These are phyloP conservation scores for Eucalyptus regnans DNA, from an alignment of 345 rosid genomes.

Conservation along the genomic window DNA sequence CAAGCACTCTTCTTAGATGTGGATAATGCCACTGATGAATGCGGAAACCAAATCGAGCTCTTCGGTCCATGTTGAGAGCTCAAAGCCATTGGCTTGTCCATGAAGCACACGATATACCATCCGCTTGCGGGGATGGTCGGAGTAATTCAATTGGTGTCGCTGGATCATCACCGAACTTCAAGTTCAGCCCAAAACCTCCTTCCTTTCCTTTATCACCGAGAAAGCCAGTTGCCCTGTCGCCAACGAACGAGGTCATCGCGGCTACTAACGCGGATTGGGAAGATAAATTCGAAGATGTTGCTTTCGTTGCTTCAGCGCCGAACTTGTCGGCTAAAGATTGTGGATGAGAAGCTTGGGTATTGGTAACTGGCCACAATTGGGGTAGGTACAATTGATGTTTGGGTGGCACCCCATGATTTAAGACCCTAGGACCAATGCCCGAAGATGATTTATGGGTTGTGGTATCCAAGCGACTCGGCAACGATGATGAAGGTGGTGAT, in stretches of 20 bases:
- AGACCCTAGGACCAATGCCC: not conserved
- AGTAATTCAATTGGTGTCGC: not conserved
- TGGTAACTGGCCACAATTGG: not conserved
- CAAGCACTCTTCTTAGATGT: not conserved
- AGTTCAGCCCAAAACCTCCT: not conserved
- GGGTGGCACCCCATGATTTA: not conserved
- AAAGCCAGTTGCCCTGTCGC: not conserved
- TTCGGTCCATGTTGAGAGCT: not conserved
- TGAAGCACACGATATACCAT: not conserved
- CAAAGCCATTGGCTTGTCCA: not conserved
- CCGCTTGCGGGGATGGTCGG: not conserved
- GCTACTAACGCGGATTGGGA: slow-evolving; percentile 23
- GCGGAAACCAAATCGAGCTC: not conserved
- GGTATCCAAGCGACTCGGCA: not conserved
- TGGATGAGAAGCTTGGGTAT: not conserved
- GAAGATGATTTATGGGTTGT: not conserved
- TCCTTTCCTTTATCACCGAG: not conserved
- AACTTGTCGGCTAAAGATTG: slow-evolving; percentile 5
- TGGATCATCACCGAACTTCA: not conserved
- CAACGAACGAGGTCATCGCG: slow-evolving; percentile 14
- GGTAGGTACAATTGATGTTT: not conserved
- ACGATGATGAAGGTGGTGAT: not conserved
- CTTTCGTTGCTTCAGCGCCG: slow-evolving; percentile 13
- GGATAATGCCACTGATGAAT: slow-evolving; percentile 2
- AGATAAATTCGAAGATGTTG: slow-evolving; percentile 14